Evolutionary conservation across 345 rosid genomes (phyloP).

Genomic region (Durio zibethinus): DNA sequence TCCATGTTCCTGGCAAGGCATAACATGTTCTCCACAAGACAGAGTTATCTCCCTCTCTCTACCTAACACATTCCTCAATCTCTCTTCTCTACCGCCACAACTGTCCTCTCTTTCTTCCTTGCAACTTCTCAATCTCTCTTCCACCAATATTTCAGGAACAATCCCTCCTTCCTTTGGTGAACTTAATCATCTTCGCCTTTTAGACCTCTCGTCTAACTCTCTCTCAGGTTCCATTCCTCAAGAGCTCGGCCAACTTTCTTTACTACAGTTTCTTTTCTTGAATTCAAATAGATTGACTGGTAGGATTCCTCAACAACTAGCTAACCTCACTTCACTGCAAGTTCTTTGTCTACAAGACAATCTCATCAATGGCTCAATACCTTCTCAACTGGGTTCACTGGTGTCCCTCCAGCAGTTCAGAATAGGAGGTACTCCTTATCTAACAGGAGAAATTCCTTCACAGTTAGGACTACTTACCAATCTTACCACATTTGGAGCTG

Average conservation of each 20-base stretch:
- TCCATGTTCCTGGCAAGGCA: conserved; percentile 92
- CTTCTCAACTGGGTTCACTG: conserved; percentile 72
- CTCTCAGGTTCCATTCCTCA: conserved; percentile 68
- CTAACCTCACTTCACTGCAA: conserved; percentile 63
- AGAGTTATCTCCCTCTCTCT: conserved; percentile 82
- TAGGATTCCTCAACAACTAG: conserved; percentile 59
- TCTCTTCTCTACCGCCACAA: conserved; percentile 63
- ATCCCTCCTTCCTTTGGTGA: conserved; percentile 79
- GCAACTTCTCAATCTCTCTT: conserved; percentile 88
- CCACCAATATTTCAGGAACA: conserved; percentile 77
- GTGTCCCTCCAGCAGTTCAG: conserved; percentile 76
- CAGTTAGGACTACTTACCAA: conserved; percentile 70
- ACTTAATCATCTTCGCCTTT: conserved; percentile 61
- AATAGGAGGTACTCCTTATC: conserved; percentile 80
- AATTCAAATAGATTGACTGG: conserved; percentile 75
- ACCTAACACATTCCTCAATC: conserved; percentile 78
- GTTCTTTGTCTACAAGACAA: conserved; percentile 88
- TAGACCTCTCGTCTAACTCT: conserved; percentile 93
- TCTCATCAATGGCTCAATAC: conserved; percentile 75
- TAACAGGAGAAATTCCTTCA: conserved; percentile 74
- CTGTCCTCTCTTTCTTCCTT: conserved; percentile 79
- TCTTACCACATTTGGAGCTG: conserved; percentile 84
- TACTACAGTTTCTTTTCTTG: conserved; percentile 81
- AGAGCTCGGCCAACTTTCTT: conserved; percentile 67
- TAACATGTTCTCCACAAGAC: conserved; percentile 77